Conservation (phyloP, 768 basidiomycete species). For the Infundibulicybe gibba region DNA sequence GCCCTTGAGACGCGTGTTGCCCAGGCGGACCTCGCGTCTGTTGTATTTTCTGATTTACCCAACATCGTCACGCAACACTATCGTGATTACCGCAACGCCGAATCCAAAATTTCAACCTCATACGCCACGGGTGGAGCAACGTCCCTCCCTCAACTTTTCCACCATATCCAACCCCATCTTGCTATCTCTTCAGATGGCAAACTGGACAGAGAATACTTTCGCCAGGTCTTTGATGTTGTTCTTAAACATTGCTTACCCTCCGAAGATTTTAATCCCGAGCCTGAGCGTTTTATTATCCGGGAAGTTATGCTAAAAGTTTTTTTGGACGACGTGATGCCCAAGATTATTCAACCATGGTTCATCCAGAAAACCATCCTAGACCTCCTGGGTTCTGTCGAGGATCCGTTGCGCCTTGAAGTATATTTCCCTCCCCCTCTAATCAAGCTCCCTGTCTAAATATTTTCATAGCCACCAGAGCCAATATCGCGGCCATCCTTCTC, state of each 20-base stretch:
- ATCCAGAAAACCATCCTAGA: conserved; percentile 69
- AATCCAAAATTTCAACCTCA: conserved; percentile 57
- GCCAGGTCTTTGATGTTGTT: conserved; percentile 75
- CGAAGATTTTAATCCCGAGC: conserved; percentile 74
- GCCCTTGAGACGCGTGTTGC: conserved; percentile 56
- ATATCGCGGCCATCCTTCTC: conserved; percentile 26
- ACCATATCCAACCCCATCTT: conserved; percentile 81
- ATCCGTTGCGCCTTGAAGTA: conserved; percentile 22
- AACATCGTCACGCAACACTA: conserved; percentile 71
- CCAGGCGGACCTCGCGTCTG: conserved; percentile 51
- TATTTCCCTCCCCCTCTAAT: conserved; percentile 1
- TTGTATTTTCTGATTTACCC: conserved; percentile 64
- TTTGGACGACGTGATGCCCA: conserved; percentile 62
- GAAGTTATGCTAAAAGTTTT: conserved; percentile 82
- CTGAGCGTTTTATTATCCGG: conserved; percentile 79
- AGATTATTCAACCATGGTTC: conserved; percentile 88
- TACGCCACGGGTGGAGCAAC: conserved; percentile 69
- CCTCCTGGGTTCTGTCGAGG: conserved; percentile 48
- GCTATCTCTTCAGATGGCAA: conserved; percentile 65
- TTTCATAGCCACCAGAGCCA: conserved; percentile 20
- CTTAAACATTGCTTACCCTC: conserved; percentile 69
- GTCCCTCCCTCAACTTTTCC: conserved; percentile 66
- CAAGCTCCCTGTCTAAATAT: conserved; percentile 5
- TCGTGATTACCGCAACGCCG: conserved; percentile 71
- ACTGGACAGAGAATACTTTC: conserved; percentile 73